Percentiles rank a stretch among this genome's conserved stretches.
These are phyloP conservation scores for Anisodus acutangulus DNA, from an alignment of 257 asterid genomes.

Conservation along the genomic window DNA sequence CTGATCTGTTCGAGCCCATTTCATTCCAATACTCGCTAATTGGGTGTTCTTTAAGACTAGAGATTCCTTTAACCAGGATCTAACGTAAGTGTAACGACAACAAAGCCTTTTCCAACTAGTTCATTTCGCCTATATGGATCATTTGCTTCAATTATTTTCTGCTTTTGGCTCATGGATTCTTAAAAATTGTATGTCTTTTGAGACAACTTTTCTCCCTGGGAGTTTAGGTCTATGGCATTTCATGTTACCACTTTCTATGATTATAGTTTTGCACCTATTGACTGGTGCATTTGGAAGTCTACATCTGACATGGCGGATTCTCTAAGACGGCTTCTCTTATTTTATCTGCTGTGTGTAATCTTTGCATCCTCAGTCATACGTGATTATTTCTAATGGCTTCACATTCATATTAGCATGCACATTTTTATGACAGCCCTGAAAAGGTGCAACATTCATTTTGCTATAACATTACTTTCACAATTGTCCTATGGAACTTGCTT, in stretches of 20 bases:
- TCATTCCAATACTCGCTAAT: background rate
- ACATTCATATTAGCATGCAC: background rate
- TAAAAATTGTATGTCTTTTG: constrained; percentile 12
- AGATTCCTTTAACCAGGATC: background rate
- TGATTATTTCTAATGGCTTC: constrained; percentile 1
- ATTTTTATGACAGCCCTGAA: background rate
- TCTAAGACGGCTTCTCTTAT: background rate
- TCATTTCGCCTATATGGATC: background rate
- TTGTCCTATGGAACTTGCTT: constrained; percentile 11
- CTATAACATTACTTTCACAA: background rate
- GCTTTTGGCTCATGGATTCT: background rate
- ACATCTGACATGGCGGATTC: background rate
- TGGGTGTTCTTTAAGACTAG: background rate
- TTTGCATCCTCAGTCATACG: background rate
- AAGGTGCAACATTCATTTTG: background rate
- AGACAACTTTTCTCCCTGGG: background rate
- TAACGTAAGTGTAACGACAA: background rate
- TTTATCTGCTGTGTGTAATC: background rate
- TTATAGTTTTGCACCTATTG: background rate
- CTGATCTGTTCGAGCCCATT: background rate
- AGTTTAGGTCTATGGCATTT: background rate
- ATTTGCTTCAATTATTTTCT: background rate
- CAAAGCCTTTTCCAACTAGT: constrained; percentile 8
- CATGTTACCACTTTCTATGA: background rate
- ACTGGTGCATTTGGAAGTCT: background rate